Base-by-base conservation (phyloP, 177 flowering plant genomes). In the Vitis hybrid region DNA sequence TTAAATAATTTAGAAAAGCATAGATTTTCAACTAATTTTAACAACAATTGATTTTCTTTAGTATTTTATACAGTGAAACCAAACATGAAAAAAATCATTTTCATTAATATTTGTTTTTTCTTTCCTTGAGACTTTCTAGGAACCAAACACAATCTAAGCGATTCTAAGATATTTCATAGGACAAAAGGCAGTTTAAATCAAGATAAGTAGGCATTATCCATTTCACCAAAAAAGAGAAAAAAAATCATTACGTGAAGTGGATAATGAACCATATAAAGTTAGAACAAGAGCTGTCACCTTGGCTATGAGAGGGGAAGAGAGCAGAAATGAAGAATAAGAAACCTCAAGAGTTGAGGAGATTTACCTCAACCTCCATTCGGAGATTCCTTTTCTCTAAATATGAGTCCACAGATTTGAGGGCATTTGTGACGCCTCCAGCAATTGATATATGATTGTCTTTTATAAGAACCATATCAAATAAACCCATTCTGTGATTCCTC, bases 401-500 rank as follows among this genome's bases (percentile, higher is more conserved):
- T 68, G 60, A 75, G 80, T 93, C 98, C 24, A 89, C 97, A 64
- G 90, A 82, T 83, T 81, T 84, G 27, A 92, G 65, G 30, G 97
- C 93, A 78, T 85, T 83, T 68, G 75, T 74, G 49, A 94, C 80
- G 66, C 98, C 92, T 60, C 97, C 97, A 69, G 97, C 94, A 52
- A 82, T 66, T 46, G 98, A 94, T 71, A 92, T 87, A 74, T 94
- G 98, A 70, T 94, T 94, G 74, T 94, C 99, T 82, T 94, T 94
- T 69, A 94, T 87, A 91, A 94, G 67, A 64, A 94, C 95, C 99
- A 94, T 94, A 77, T 95, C 98, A 80, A 92, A 95, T 67, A 95
- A 85, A 70, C 99, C 99, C 91, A 95, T 79, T 78, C 97, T 78
- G 70, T 95, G 99, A 79, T 95, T 93, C 75, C 74, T 69, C 2